These are phyloP conservation scores for Diaporthe longicolla DNA, from an alignment of 2,329 filamentous ascomycete genomes.

Conservation along the genomic window DNA sequence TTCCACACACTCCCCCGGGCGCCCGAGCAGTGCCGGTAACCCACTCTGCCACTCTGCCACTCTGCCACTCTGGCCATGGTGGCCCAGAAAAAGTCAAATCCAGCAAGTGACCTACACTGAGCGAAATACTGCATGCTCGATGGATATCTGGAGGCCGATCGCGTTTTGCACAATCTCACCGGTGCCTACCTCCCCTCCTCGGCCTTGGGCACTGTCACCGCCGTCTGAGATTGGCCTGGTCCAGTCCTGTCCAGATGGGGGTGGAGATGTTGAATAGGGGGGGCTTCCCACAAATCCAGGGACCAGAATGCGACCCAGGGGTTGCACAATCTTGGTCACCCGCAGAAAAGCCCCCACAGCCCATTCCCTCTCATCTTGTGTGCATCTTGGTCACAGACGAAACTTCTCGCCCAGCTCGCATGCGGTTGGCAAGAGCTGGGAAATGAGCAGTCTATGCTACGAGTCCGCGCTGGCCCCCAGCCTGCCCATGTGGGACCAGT, in stretches of 20 bases:
- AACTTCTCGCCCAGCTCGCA: constrained; percentile 22
- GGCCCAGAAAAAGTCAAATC: constrained; percentile 3
- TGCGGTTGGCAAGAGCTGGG: constrained; percentile 28
- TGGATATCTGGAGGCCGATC: constrained; percentile 37
- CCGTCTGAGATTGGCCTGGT: constrained; percentile 29
- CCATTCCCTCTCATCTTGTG: constrained; percentile 37
- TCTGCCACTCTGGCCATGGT: not conserved
- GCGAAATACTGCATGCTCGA: constrained; percentile 25
- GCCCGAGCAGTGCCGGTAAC: constrained; percentile 7
- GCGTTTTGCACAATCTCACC: constrained; percentile 34
- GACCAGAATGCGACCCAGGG: constrained; percentile 35
- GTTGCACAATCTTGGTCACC: constrained; percentile 33
- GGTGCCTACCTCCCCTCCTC: constrained; percentile 28
- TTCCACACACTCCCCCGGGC: not conserved
- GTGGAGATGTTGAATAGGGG: constrained; percentile 35
- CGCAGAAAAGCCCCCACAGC: constrained; percentile 30
- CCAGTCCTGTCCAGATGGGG: constrained; percentile 7
- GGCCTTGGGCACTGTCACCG: constrained; percentile 23
- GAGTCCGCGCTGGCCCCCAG: constrained; percentile 15
- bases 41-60: no score
- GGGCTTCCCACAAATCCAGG: constrained; percentile 38
- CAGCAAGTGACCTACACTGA: constrained; percentile 13
- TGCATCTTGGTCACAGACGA: constrained; percentile 29
- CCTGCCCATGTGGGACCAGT: constrained; percentile 16
- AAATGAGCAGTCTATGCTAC: constrained; percentile 30